Base-by-base conservation (phyloP, 441 rosid genomes). In the Aquilaria agallochum region DNA sequence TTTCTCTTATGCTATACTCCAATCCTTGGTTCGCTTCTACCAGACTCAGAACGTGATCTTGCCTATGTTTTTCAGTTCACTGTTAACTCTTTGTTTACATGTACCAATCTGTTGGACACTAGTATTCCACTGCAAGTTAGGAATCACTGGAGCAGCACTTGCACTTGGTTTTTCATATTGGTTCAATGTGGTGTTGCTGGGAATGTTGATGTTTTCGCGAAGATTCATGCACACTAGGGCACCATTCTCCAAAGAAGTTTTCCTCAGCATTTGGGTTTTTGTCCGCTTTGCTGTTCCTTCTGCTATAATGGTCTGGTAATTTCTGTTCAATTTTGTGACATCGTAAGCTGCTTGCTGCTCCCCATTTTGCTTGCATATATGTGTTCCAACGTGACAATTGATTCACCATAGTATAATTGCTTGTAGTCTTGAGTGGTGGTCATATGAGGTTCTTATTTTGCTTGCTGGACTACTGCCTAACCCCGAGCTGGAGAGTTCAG, bases 341-440 rank as follows among this genome's bases (percentile, higher is more conserved):
- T 20, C 27, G 1, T 20, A 20, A 20, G 27, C 27, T 20, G 27
- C 27, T 20, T 20, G 27, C 27, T 50, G 36, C 36, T 61, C 3
- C 11, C 46, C 52, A 36, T 8, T 34, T 0, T 34, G 31, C 49
- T 15, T 30, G 40, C 15, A 27, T 52, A 47, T 9, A 20, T 61
- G 14, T 55, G 31, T 54, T 30, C 36, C 32, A 53, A 1, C 32
- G 4, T 54, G 27, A 31, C 34, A 30, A 6, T 31, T 31, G n/a
- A 31, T 10, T 31, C 10, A 53, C 32, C 33, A 2, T 0, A 10
- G 6, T 11, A 10, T 30, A 31, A 11, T 13, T 60, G 11, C 56
- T 8, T 33, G 33, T 48, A 74, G 79, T 53, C 77, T 74, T 47
- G 75, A 74, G 72, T 74, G 79, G 78, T 76, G 79, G 77, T 72